A percentile compares a stretch with the other conserved stretches of the same genome.
phyloP scores from a whole-genome alignment of 2,329 filamentous ascomycete species.

The Neurospora sp. region DNA sequence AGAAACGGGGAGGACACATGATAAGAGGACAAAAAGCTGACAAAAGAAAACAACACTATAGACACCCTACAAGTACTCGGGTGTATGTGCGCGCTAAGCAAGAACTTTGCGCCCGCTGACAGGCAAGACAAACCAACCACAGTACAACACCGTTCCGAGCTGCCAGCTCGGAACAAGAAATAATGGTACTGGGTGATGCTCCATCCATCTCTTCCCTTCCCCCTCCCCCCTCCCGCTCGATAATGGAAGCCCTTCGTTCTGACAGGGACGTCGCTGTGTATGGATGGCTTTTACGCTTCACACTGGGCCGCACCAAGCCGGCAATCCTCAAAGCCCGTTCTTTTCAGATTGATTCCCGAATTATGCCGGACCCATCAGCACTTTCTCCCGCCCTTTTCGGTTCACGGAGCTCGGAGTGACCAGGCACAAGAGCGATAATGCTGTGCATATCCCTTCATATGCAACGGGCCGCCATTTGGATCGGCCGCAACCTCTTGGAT shows the following conservation, averaged over 20 bases:
- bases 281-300: not conserved
- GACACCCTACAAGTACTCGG: conserved; percentile 3
- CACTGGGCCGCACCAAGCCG: not conserved
- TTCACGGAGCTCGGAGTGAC: not conserved
- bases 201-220: conserved; percentile 5
- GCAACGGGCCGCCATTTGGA: not conserved
- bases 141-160: not conserved
- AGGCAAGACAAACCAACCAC: conserved; percentile 2
- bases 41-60: conserved; percentile 8
- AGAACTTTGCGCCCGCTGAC: not conserved
- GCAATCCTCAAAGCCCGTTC: not conserved
- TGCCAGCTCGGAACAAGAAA: not conserved
- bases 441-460: not conserved
- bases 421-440: not conserved
- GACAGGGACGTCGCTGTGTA: not conserved
- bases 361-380: not conserved
- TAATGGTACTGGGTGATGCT: conserved; percentile 1
- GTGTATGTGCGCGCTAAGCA: conserved; percentile 1
- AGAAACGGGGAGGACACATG: conserved; percentile 15
- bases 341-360: not conserved
- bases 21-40: conserved; percentile 16
- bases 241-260: not conserved
- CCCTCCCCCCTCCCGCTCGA: not conserved
- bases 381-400: not conserved
- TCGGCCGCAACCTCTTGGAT: not conserved